Base-by-base conservation (phyloP, 305 asterid genomes). In the Ilex paraguariensis region DNA sequence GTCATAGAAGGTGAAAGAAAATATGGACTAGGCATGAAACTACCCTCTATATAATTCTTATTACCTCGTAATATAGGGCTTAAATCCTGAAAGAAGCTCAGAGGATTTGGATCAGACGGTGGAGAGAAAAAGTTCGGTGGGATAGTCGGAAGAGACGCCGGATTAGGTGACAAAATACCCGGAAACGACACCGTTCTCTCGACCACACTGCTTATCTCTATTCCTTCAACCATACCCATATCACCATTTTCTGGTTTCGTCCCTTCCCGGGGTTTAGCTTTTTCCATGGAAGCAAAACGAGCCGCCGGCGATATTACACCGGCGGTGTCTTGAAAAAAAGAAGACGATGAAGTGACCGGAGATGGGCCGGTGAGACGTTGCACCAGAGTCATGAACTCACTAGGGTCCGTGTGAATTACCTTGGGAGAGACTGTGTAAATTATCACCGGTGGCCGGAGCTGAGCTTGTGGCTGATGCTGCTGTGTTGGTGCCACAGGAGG, bases 151-250 rank as follows among this genome's bases (percentile, higher is more conserved):
- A 89, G 86, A 13, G 93, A 70, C 63, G 84, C 77, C 31, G 97
- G 98, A 78, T 82, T 91, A 0, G 98, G 98, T 0, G 98, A 92
- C 45, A 92, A 62, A 46, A 91, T 88, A 44, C 96, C 92, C 0
- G 94, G 96, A 60, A 81, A 85, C 11, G 67, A 77, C 0, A 81
- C 78, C 0, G 77, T 69, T 59, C 85, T 66, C 28, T 84, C 84
- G 5, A 82, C 53, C 13, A 63, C 76, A 1, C 69, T 12, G 17
- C 76, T 82, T 0, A 90, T 76, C 56, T 82, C 80, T 6, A 85
- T 56, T 11, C 84, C 95, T 16, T 81, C 84, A 7, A 76, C 30
- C 60, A 76, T 56, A 31, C 59, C 78, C n/a, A 64, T 33, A 1
- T 66, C 77, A 48, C 59, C 49, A 15, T 59, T 78, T 10, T 12